phyloP scores from a whole-genome alignment of 768 basidiomycete species.

The Termitomyces bulborhizus region DNA sequence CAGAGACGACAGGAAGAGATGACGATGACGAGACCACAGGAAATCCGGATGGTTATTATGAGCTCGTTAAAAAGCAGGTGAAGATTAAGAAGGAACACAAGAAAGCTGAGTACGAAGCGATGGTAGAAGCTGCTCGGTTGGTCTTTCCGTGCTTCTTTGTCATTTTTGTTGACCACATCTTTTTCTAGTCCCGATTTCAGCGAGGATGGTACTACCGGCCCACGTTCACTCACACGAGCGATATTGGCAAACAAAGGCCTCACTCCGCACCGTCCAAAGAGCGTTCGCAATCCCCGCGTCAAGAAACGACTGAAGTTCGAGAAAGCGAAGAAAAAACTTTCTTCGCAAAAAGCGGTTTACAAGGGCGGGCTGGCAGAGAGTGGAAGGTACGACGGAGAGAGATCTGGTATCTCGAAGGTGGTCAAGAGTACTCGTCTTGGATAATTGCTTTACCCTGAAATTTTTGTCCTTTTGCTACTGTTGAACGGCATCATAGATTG shows the following conservation, averaged over 20 bases:
- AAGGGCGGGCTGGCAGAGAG: conserved; percentile 74
- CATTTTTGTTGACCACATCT: conserved; percentile 4
- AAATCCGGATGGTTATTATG: conserved; percentile 71
- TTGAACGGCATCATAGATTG: background rate
- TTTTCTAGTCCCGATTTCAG: conserved; percentile 22
- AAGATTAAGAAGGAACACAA: conserved; percentile 73
- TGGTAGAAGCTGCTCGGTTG: conserved; percentile 50
- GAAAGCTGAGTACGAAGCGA: conserved; percentile 75
- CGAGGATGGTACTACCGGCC: conserved; percentile 47
- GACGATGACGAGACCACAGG: conserved; percentile 35
- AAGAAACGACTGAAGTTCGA: conserved; percentile 94
- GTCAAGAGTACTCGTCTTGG: conserved; percentile 79
- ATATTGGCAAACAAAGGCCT: conserved; percentile 94
- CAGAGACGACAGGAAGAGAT: conserved; percentile 26
- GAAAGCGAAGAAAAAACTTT: conserved; percentile 88
- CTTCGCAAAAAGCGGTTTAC: conserved; percentile 89
- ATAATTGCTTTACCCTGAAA: conserved; percentile 19
- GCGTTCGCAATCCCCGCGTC: conserved; percentile 92
- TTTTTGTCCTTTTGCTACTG: conserved; percentile 2
- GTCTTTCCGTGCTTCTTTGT: conserved; percentile 14
- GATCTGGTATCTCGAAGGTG: conserved; percentile 86
- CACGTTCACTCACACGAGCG: conserved; percentile 81
- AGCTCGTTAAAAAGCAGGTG: conserved; percentile 73
- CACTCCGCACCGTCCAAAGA: conserved; percentile 84
- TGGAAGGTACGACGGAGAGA: conserved; percentile 83